Base-by-base conservation (phyloP, 2,329 filamentous ascomycete species). In the Gremmenia infestans region DNA sequence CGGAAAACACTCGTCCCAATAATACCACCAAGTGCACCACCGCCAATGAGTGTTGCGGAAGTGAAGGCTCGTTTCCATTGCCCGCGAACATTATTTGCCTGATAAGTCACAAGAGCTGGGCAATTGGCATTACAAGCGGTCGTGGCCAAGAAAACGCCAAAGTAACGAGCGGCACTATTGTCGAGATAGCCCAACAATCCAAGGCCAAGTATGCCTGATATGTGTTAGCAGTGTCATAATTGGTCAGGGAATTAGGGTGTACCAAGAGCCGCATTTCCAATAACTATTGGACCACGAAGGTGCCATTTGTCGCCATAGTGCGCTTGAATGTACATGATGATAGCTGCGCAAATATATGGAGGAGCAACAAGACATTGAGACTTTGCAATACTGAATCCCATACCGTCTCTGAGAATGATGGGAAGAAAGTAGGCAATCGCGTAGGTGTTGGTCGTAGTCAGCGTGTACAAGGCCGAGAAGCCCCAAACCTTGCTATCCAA, bases 51-150 rank as follows among this genome's bases (percentile, higher is more conserved):
- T 0, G 85, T 87, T 2, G 89, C 88, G 57, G 83, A 88, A 69
- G 83, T 86, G 63, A 94, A 86, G 0, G 89, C 89, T 48, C 91
- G 83, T 75, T 93, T 95, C 89, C 89, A 95, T 73, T 94, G 89
- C 0, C 89, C 42, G 17, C 47, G 48, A n/a, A 53, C 59, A 35
- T 75, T 93, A 88, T 75, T 90, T 43, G 89, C 88, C 74, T 93
- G 89, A 74, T 90, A 94, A 0, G 88, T 81, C 75, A 95, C 83
- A 47, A 83, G 77, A 1, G 83, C 78, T 0, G 91, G 90, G 4
- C 93, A 78, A 68, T 94, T 94, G 61, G 85, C 81, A 71, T 91
- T 91, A 17, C 75, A 73, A 3, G 70, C 74, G 17, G 76, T 68
- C 35, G 72, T 76, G 79, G 74, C 4, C 72, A 74, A 19, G 81